Evolutionary conservation across 768 basidiomycete species (phyloP).

Genomic region (Phaffia australis): DNA sequence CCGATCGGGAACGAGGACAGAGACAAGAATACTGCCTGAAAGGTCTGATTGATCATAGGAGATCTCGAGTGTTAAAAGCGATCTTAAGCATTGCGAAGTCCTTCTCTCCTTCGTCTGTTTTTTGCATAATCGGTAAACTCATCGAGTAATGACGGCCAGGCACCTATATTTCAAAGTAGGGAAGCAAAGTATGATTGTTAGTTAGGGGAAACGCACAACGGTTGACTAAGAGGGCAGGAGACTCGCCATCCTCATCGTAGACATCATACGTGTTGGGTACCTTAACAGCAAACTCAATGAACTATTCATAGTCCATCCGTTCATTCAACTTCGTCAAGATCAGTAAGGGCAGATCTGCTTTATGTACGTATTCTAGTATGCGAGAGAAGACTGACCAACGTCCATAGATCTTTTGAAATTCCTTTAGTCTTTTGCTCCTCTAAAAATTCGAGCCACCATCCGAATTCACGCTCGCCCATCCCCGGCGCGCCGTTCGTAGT

Average conservation of each 20-base stretch:
- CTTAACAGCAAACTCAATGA: constrained; percentile 23
- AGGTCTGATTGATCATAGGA: no score
- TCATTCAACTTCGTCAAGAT: no score
- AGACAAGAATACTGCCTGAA: no score
- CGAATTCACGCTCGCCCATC: constrained; percentile 29
- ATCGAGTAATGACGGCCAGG: constrained; percentile 39
- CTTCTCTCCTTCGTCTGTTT: constrained; percentile 15
- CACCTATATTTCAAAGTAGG: constrained; percentile 26
- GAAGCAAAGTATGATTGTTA: no score
- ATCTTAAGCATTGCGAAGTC: neutral
- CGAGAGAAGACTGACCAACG: constrained; percentile 24
- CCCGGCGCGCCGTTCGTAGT: constrained; percentile 19
- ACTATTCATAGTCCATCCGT: neutral
- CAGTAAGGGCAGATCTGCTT: constrained; percentile 24
- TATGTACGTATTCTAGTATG: constrained; percentile 34
- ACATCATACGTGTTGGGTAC: constrained; percentile 18
- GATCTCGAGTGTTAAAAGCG: no score
- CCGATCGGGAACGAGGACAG: no score
- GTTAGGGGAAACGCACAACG: neutral
- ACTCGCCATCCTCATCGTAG: constrained; percentile 38
- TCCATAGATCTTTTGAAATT: constrained; percentile 38
- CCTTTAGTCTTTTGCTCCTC: constrained; percentile 34
- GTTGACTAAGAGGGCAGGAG: neutral
- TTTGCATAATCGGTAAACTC: constrained; percentile 35
- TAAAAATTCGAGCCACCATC: constrained; percentile 36